Evolutionary conservation across 2,329 filamentous ascomycete genomes (phyloP), one percentile per base, ranked within the genome.

Genomic region (Cladophialophora exuberans): DNA sequence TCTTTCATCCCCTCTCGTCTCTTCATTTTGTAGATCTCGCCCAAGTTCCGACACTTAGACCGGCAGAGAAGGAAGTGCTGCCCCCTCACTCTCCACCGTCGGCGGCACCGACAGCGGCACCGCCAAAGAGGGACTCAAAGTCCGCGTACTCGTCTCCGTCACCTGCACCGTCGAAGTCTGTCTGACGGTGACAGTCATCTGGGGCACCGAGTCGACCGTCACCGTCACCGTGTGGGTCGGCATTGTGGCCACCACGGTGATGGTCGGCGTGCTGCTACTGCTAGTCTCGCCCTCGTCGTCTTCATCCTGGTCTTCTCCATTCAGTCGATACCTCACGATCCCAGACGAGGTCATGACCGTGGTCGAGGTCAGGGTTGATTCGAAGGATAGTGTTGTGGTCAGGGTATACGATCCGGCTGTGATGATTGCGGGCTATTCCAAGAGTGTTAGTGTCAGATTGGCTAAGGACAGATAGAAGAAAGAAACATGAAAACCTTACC

Each of bases 151-250:
- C 17, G 54, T 57, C 23, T 49, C 45, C 11, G 33, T 57, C 6
- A 57, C 44, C 3, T 54, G 18, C 15, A 53, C 13, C 2, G 50
- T 57, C 25, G 49, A 39, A 4, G 50, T 57, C 33, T 49, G 35
- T 5, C n/a, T 23, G 0, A 53, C 44, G 18, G 54, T 57, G 13
- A 57, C 38, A 13, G 44, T 50, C 9, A 35, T 25, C 20, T 17
- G 25, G 3, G 38, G 6, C 6, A 57, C 10, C 10, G 54, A 54
- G 15, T 59, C 56, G 15, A 59, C 7, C 3, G 25, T 25, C 15
- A 53, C 17, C 11, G 57, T 60, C 41, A 15, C 52, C 15, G 41
- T 56, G 1, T n/a, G n/a, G n/a, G 54, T 60, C n/a, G 57, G 57
- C 35, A 52, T 52, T 3, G 57, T 51, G 26, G 54, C 41, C 5